These are phyloP conservation scores for Dactylellina haptotyla DNA, from an alignment of 2,329 filamentous ascomycete genomes.

Conservation along the genomic window DNA sequence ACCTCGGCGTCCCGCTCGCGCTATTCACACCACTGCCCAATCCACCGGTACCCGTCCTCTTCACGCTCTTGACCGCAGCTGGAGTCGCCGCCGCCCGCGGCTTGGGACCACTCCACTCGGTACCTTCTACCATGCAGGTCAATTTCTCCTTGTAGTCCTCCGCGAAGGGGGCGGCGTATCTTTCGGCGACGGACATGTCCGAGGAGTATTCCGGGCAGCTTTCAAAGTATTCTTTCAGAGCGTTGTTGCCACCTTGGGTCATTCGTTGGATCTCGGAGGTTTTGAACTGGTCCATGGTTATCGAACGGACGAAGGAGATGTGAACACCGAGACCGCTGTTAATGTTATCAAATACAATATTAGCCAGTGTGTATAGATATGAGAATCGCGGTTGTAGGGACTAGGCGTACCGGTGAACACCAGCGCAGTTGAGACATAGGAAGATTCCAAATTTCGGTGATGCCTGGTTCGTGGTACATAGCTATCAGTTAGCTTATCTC, in stretches of 20 bases:
- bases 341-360: background rate
- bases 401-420: conserved; percentile 73
- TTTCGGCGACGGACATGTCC: conserved; percentile 56
- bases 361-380: background rate
- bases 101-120: conserved; percentile 75
- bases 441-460: conserved; percentile 98
- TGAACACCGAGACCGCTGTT: conserved; percentile 86
- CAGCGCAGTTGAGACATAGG: conserved; percentile 96
- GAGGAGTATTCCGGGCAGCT: conserved; percentile 59
- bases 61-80: conserved; percentile 55
- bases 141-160: conserved; percentile 59
- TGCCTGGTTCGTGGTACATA: conserved; percentile 64
- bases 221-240: conserved; percentile 89
- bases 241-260: conserved; percentile 88
- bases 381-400: background rate
- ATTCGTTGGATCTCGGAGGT: conserved; percentile 90
- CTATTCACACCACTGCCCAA: conserved; percentile 58
- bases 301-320: conserved; percentile 96
- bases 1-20: conserved; percentile 57
- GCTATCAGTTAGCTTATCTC: background rate
- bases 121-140: conserved; percentile 73
- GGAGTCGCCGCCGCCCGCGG: conserved; percentile 58
- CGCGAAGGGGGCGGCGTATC: conserved; percentile 56
- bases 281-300: conserved; percentile 99
- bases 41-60: conserved; percentile 59